These are phyloP conservation scores for Ascochyta koolunga DNA, from an alignment of 2,329 filamentous ascomycete species.

Conservation along the genomic window DNA sequence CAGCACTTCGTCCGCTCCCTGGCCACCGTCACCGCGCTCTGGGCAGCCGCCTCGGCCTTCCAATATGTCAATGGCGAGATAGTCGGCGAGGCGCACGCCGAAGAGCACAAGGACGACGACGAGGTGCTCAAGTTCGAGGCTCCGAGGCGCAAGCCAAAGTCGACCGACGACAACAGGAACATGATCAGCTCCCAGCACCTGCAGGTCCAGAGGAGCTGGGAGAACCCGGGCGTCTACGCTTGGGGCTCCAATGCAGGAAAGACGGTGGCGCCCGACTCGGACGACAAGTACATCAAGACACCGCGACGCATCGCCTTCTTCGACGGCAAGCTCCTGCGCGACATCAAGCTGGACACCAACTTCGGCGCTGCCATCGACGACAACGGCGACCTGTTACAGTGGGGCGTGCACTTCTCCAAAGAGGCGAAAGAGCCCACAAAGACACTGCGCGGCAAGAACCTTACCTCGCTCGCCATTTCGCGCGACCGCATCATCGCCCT, in stretches of 20 bases:
- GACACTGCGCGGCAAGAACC: constrained; percentile 81
- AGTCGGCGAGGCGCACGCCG: constrained; percentile 54
- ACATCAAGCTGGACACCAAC: constrained; percentile 80
- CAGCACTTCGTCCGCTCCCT: constrained; percentile 55
- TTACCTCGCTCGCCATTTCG: constrained; percentile 77
- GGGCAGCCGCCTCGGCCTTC: constrained; percentile 52
- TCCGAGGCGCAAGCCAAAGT: constrained; percentile 59
- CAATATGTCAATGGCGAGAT: constrained; percentile 52
- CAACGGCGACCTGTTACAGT: constrained; percentile 87
- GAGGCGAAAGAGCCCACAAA: constrained; percentile 66
- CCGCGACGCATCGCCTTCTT: constrained; percentile 82
- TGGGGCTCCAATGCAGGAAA: constrained; percentile 89
- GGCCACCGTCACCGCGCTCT: constrained; percentile 50
- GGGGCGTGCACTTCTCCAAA: constrained; percentile 79
- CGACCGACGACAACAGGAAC: constrained; percentile 75
- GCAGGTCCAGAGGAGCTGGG: constrained; percentile 82
- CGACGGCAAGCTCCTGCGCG: constrained; percentile 80
- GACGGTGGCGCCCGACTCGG: constrained; percentile 84
- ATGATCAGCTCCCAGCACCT: constrained; percentile 83
- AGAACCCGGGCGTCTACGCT: constrained; percentile 85
- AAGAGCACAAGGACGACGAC: constrained; percentile 55
- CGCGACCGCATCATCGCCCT: constrained; percentile 83
- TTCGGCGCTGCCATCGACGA: constrained; percentile 89
- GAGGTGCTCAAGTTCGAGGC: constrained; percentile 72
- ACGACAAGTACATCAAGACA: constrained; percentile 77